A percentile compares a stretch with the other conserved stretches of the same genome.
Conservation (phyloP, 345 rosid genomes). For the Cardamine resedifolia region DNA sequence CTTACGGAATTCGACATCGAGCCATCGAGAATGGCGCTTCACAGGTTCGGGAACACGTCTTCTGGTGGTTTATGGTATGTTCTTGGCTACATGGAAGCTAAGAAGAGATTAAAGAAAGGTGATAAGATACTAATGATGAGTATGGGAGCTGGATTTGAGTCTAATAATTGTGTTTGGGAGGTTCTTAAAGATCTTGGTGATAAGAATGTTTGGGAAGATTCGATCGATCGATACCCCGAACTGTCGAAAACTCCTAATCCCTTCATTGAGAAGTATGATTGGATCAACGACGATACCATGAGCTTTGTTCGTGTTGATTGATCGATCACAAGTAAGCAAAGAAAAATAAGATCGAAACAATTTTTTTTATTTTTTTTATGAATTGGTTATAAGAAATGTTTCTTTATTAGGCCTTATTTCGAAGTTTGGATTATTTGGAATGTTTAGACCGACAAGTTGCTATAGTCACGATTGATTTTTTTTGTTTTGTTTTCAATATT, state of each 20-base stretch:
- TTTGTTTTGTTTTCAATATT: neutral
- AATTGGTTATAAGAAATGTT: conserved; percentile 11
- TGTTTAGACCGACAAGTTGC: conserved; percentile 17
- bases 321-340: conserved; percentile 23
- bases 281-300: conserved; percentile 41
- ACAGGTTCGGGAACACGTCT: conserved; percentile 79
- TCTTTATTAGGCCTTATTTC: conserved; percentile 1
- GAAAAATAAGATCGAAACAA: neutral
- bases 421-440: conserved; percentile 22
- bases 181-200: conserved; percentile 44
- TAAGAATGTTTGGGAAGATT: conserved; percentile 39
- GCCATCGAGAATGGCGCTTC: conserved; percentile 81
- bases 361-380: neutral
- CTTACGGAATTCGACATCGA: conserved; percentile 61
- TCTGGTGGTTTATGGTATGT: conserved; percentile 88
- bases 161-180: conserved; percentile 61
- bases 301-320: conserved; percentile 36
- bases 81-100: conserved; percentile 66
- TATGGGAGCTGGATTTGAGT: conserved; percentile 67
- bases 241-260: conserved; percentile 30
- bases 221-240: conserved; percentile 28
- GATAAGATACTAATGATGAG: conserved; percentile 56
- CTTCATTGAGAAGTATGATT: conserved; percentile 32
- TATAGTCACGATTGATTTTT: neutral
- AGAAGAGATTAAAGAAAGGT: conserved; percentile 51